Evolutionary conservation across 164 flowering plant genomes (phyloP).

Genomic region (Cinnamomum chago): DNA sequence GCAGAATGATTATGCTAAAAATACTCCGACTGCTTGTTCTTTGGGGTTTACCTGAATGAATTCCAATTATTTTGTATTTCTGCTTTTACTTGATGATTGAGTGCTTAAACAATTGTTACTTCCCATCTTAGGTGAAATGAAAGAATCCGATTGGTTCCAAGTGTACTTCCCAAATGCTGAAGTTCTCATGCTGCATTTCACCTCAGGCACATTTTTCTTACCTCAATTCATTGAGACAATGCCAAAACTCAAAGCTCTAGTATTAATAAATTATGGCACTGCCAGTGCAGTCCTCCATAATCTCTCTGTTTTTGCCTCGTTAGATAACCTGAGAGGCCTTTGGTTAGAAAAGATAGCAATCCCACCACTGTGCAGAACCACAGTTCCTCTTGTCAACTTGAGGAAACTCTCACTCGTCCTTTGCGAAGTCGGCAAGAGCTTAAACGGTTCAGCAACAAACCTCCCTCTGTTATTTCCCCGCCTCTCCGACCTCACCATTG

Average conservation of each 20-base stretch:
- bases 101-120: background rate
- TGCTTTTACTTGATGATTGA: background rate
- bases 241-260: constrained; percentile 60
- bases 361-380: constrained; percentile 28
- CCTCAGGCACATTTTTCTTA: constrained; percentile 44
- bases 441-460: constrained; percentile 27
- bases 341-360: constrained; percentile 66
- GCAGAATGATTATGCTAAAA: background rate
- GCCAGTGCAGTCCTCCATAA: constrained; percentile 38
- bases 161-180: constrained; percentile 76
- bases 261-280: constrained; percentile 44
- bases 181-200: constrained; percentile 67
- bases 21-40: background rate
- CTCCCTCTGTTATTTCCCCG: constrained; percentile 46
- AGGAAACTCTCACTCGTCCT: constrained; percentile 52
- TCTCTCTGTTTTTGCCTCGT: constrained; percentile 33
- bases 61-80: background rate
- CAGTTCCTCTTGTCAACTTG: constrained; percentile 34
- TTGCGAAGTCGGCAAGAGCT: constrained; percentile 43
- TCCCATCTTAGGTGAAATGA: constrained; percentile 54
- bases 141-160: constrained; percentile 51
- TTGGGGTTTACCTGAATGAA: background rate
- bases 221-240: constrained; percentile 64
- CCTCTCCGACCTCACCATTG: constrained; percentile 60
- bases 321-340: constrained; percentile 54